Evolutionary conservation across 1,139 yeast species (phyloP).

Genomic region (Kazachstania sp.): DNA sequence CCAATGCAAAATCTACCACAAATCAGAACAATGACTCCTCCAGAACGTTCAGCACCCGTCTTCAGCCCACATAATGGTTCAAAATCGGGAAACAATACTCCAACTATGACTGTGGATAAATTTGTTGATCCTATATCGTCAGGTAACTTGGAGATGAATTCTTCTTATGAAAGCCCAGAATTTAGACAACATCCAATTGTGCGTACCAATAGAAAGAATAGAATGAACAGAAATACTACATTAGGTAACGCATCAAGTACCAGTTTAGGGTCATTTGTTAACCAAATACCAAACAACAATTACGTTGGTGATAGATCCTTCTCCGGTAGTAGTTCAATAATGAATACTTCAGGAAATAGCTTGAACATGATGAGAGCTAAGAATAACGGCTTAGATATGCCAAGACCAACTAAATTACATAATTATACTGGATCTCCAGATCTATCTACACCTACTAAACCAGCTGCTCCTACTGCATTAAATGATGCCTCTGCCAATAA

Average conservation of each 20-base stretch:
- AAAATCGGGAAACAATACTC: slow-evolving; percentile 2
- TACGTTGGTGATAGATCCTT: slow-evolving; percentile 4
- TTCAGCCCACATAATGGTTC: background rate
- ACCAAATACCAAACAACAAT: slow-evolving; percentile 6
- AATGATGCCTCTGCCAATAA: background rate
- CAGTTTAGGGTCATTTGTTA: slow-evolving; percentile 12
- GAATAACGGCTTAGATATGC: slow-evolving; percentile 2
- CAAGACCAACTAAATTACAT: slow-evolving; percentile 2
- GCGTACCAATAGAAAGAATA: slow-evolving; percentile 30
- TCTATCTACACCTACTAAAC: background rate
- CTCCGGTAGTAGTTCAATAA: background rate
- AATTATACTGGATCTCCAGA: background rate
- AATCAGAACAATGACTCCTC: slow-evolving; percentile 1
- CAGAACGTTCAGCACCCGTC: background rate
- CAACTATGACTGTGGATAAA: slow-evolving; percentile 10
- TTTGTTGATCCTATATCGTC: slow-evolving; percentile 17
- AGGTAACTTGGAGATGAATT: slow-evolving; percentile 3
- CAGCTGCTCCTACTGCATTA: slow-evolving; percentile 3
- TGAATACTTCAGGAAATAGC: slow-evolving; percentile 1
- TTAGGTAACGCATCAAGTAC: slow-evolving; percentile 28
- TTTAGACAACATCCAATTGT: slow-evolving; percentile 14
- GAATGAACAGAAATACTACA: slow-evolving; percentile 24
- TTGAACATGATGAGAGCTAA: slow-evolving; percentile 1
- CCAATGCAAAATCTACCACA: slow-evolving; percentile 5
- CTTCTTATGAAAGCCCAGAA: slow-evolving; percentile 7